Evolutionary conservation across 805 yeast species (phyloP).

Genomic region (Maudiozyma serrabonitensis): DNA sequence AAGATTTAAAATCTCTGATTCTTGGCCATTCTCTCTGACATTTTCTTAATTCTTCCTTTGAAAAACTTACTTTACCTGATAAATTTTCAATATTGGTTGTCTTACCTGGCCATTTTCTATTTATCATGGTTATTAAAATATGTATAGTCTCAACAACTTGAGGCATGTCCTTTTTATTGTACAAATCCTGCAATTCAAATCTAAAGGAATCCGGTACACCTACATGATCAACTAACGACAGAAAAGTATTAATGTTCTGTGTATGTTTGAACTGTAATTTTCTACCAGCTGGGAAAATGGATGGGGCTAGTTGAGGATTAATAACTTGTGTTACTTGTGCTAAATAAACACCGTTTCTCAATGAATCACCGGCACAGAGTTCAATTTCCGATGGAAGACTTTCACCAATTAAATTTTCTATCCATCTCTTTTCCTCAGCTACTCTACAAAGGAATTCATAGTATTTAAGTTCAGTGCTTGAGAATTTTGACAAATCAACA

Average conservation of each 20-base stretch:
- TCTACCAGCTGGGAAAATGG: conserved; percentile 46
- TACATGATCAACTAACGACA: conserved; percentile 55
- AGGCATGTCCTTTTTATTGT: conserved; percentile 85
- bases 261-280: conserved; percentile 81
- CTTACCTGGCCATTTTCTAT: conserved; percentile 39
- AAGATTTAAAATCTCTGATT: conserved; percentile 66
- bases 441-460: conserved; percentile 77
- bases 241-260: conserved; percentile 81
- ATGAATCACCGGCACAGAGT: conserved; percentile 43
- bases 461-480: conserved; percentile 32
- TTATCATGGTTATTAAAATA: conserved; percentile 70
- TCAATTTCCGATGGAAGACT: conserved; percentile 47
- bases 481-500: conserved; percentile 2
- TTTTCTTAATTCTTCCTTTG: conserved; percentile 55
- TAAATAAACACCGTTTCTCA: conserved; percentile 76
- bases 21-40: conserved; percentile 58
- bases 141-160: conserved; percentile 90
- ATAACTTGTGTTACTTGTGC: conserved; percentile 71
- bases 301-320: conserved; percentile 51
- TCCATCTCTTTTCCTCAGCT: conserved; percentile 75
- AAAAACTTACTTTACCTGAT: conserved; percentile 49
- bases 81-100: conserved; percentile 56
- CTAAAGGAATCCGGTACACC: conserved; percentile 80
- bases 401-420: conserved; percentile 53
- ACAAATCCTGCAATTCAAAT: conserved; percentile 86